A percentile compares a stretch with the other conserved stretches of the same genome.
Evolutionary conservation across 2,329 filamentous ascomycete genomes (phyloP).

Genomic region (Trichophyton schoenleinii): DNA sequence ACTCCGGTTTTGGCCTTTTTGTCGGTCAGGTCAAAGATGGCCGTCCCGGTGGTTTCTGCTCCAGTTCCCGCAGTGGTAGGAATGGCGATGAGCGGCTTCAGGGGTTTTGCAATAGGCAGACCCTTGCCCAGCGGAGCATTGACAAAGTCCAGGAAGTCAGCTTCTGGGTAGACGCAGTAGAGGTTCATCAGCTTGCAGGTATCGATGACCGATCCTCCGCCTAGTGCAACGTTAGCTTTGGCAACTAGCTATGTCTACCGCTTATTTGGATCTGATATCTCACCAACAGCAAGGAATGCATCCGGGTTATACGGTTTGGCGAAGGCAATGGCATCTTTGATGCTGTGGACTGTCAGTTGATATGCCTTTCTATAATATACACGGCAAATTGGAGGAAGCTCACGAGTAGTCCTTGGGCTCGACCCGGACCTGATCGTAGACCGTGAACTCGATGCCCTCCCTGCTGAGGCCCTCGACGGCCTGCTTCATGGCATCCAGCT

Average conservation of each 20-base stretch:
- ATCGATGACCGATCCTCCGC: constrained; percentile 87
- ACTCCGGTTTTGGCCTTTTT: constrained; percentile 91
- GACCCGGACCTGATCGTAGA: constrained; percentile 68
- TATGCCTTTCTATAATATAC: neutral
- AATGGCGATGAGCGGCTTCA: constrained; percentile 67
- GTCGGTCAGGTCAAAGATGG: constrained; percentile 88
- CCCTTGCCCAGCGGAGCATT: constrained; percentile 88
- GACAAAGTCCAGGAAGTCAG: constrained; percentile 93
- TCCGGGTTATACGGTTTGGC: constrained; percentile 69
- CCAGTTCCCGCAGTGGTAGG: constrained; percentile 79
- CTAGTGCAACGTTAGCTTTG: constrained; percentile 16
- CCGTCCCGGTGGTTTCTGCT: constrained; percentile 91
- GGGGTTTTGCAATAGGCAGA: constrained; percentile 54
- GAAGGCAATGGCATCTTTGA: constrained; percentile 82
- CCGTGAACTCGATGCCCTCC: constrained; percentile 67
- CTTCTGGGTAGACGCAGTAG: constrained; percentile 79
- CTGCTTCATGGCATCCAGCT: constrained; percentile 79
- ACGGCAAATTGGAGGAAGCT: constrained; percentile 22
- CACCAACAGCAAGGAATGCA: constrained; percentile 80
- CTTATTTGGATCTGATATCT: constrained; percentile 8
- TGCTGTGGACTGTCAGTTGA: constrained; percentile 35
- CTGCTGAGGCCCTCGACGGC: constrained; percentile 65
- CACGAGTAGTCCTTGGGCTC: constrained; percentile 93
- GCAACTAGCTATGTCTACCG: neutral
- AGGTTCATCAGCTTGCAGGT: constrained; percentile 98